Evolutionary conservation across 1,284 basidiomycete species (phyloP), one percentile per base, ranked within the genome.

Genomic region (Pascua guehoae): DNA sequence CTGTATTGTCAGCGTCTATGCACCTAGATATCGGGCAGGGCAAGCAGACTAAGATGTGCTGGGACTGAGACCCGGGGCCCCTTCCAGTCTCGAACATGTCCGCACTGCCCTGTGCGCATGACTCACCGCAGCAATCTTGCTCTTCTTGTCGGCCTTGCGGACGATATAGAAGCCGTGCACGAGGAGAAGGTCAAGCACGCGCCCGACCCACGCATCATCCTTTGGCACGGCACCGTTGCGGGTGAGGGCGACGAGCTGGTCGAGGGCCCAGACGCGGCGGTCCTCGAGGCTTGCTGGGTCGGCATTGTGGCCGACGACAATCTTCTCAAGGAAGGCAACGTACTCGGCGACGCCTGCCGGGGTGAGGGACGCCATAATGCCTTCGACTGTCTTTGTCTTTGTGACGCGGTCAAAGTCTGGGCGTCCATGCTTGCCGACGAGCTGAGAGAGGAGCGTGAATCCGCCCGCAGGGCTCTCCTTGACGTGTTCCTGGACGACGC

Each of bases 351-450:
- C 89, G 10, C 91, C 91, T 1, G 85, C 81, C 1, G 79, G 78
- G 67, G 88, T 85, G 81, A 94, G 86, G 36, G 84, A 85, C 4
- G 85, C 82, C 53, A 98, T 80, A 57, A 97, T 87, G 5, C 83
- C 84, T 75, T 96, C 92, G 44, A 98, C 85, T 1, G 91, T 96
- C 79, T 94, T 96, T 32, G 92, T 95, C 75, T 87, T 88, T 7
- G 94, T 97, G 58, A 96, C 78, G 69, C 84, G 87, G 77, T 98
- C 94, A 66, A 98, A 97, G 74, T 94, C 89, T 53, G 86, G 84
- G 65, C 84, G 87, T 12, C 93, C 93, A 70, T 95, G 83, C 57
- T 86, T 83, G 42, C 93, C 92, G 2, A 91, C 89, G 11, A 97
- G 80, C 72, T 94, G 89, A 16, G 91, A 79, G 65, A 97, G 86